Evolutionary conservation across 1,139 yeast species (phyloP).

Genomic region (Sugiyamaella xylanicola): DNA sequence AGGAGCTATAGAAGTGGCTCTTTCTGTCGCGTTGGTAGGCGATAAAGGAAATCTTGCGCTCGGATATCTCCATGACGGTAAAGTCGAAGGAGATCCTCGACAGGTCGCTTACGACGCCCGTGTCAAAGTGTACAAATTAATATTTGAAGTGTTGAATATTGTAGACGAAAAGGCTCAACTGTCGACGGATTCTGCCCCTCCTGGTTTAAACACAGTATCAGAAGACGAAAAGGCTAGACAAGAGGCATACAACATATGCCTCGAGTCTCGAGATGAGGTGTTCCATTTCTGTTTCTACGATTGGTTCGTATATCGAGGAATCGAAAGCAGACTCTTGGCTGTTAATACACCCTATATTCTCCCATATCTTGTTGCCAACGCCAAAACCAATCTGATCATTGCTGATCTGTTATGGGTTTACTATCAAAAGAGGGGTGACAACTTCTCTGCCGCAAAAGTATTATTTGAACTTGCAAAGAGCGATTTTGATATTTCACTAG

Average conservation of each 20-base stretch:
- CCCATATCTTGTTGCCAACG: constrained; percentile 73
- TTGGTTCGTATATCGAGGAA: constrained; percentile 83
- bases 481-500: constrained; percentile 66
- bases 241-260: constrained; percentile 71
- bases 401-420: constrained; percentile 88
- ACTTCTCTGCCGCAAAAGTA: constrained; percentile 80
- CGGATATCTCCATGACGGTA: constrained; percentile 56
- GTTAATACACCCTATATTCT: constrained; percentile 80
- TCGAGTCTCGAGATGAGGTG: constrained; percentile 70
- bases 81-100: constrained; percentile 52
- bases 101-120: constrained; percentile 51
- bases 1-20: constrained; percentile 82
- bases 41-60: constrained; percentile 62
- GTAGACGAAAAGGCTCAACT: constrained; percentile 69
- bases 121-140: constrained; percentile 63
- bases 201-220: constrained; percentile 27
- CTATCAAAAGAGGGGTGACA: constrained; percentile 79
- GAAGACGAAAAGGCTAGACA: constrained; percentile 49
- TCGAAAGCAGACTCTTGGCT: constrained; percentile 73
- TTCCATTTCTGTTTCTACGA: constrained; percentile 92
- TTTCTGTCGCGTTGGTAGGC: constrained; percentile 71
- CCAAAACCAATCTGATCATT: constrained; percentile 66
- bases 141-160: constrained; percentile 72
- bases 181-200: constrained; percentile 41
- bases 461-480: constrained; percentile 74